Percentiles rank a stretch among this genome's conserved stretches.
Conservation (phyloP, 208 protist species). For the Wallacemonas sp. region DNA sequence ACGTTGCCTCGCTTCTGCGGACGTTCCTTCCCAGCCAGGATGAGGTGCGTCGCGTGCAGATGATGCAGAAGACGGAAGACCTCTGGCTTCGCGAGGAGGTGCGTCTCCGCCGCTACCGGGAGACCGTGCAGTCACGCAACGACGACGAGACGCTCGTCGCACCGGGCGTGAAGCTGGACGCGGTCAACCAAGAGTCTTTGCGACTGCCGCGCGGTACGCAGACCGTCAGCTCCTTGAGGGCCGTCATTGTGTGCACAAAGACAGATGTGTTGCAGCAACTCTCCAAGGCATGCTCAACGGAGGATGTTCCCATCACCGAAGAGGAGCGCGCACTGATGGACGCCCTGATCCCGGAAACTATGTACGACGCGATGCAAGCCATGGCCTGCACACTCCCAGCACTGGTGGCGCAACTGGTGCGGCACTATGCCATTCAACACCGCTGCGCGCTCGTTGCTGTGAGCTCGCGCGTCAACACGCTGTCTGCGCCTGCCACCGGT, state of each 20-base stretch:
- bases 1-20: constrained; percentile 51
- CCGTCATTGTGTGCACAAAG: constrained; percentile 74
- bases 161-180: constrained; percentile 20
- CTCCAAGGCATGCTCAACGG: constrained; percentile 23
- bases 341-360: constrained; percentile 12
- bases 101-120: constrained; percentile 17
- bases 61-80: constrained; percentile 53
- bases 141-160: constrained; percentile 15
- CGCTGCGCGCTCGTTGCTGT: constrained; percentile 53
- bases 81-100: constrained; percentile 63
- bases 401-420: constrained; percentile 69
- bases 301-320: constrained; percentile 19
- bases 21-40: constrained; percentile 63
- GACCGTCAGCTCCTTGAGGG: constrained; percentile 44
- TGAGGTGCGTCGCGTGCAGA: constrained; percentile 65
- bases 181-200: constrained; percentile 26
- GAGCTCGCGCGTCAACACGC: constrained; percentile 62
- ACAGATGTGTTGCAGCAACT: constrained; percentile 57
- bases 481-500: constrained; percentile 21
- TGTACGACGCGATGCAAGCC: constrained; percentile 32
- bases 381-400: constrained; percentile 44
- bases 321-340: constrained; percentile 27
- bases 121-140: constrained; percentile 17
- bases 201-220: constrained; percentile 19
- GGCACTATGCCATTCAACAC: constrained; percentile 64